Base-by-base conservation (phyloP, 1,284 basidiomycete genomes). In the Malassezia psittaci region DNA sequence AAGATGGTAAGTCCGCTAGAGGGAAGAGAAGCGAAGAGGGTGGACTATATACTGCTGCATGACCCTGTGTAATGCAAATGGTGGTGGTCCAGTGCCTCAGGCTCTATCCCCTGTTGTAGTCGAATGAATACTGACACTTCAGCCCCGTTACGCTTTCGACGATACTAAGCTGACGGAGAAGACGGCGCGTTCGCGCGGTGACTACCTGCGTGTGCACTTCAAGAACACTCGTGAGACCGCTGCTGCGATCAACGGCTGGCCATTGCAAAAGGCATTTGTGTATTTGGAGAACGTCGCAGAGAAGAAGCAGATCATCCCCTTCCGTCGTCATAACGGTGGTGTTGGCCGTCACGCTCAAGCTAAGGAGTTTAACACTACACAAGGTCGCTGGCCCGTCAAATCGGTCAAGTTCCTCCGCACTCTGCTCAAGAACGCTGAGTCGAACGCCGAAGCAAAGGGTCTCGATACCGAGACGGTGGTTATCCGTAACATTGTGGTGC, bases 351-450 rank as follows among this genome's bases (percentile, higher is more conserved):
- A 93, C 69, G 85, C 86, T 77, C 94, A 98, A 81, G 94, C 90
- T 60, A 96, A 96, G 80, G 85, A 91, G 79, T 94, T 94, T 81
- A 89, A 89, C 79, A 83, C 89, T 60, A 96, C 91, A 64, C 90
- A 94, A 80, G 77, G 94, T 85, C 94, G 94, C 77, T 98, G 94
- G 94, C 94, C 94, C 77, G 90, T 90, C 81, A 98, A 99, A 82
- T 96, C 93, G 60, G 85, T 96, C 79, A 86, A 87, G 78, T 96
- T 91, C 83, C 85, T 99, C 76, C 83, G 86, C 65, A 85, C 87
- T 67, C 84, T 99, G 57, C 80, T 99, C 70, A 98, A 98, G 84
- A 99, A 98, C 79, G 94, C 94, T 51, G 93, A 98, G 79, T 86
- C 94, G 69, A 99, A 99, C 79, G 94, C 94, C 63, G 93, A 96